Percentiles rank a stretch among this genome's conserved stretches.
Evolutionary conservation across 23 red algal genomes (phyloP).

Genomic region (Rhodosorus marinus): DNA sequence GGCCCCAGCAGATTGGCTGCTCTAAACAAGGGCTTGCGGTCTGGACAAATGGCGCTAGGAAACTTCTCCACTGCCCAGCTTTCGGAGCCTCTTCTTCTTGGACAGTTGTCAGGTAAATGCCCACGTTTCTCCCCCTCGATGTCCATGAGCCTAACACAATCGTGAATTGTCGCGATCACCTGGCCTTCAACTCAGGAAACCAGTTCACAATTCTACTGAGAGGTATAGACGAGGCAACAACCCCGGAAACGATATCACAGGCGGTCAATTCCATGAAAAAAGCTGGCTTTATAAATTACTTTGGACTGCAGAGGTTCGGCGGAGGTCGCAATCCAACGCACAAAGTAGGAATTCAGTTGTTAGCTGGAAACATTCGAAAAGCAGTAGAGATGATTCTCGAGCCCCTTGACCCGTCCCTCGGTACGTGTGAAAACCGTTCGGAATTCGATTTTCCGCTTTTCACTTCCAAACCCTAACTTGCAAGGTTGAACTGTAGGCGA

Average conservation of each 20-base stretch:
- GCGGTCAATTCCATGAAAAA: background rate
- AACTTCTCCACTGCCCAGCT: background rate
- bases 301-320: constrained; percentile 91
- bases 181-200: too few species aligned
- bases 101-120: too few species aligned
- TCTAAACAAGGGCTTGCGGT: constrained; percentile 7
- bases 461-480: too few species aligned
- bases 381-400: constrained; percentile 49
- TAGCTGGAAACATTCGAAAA: constrained; percentile 42
- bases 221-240: background rate
- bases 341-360: constrained; percentile 48
- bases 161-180: too few species aligned
- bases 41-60: background rate
- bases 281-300: constrained; percentile 96
- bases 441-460: too few species aligned
- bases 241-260: background rate
- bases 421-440: too few species aligned
- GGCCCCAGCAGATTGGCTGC: constrained; percentile 13
- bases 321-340: constrained; percentile 55
- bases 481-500: constrained; percentile 2
- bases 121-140: too few species aligned
- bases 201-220: constrained; percentile 67
- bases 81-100: too few species aligned
- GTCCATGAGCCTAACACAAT: too few species aligned
- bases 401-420: constrained; percentile 21